A percentile compares a stretch with the other conserved stretches of the same genome.
phyloP scores from a whole-genome alignment of 768 basidiomycete genomes.

The Boletus edulis region DNA sequence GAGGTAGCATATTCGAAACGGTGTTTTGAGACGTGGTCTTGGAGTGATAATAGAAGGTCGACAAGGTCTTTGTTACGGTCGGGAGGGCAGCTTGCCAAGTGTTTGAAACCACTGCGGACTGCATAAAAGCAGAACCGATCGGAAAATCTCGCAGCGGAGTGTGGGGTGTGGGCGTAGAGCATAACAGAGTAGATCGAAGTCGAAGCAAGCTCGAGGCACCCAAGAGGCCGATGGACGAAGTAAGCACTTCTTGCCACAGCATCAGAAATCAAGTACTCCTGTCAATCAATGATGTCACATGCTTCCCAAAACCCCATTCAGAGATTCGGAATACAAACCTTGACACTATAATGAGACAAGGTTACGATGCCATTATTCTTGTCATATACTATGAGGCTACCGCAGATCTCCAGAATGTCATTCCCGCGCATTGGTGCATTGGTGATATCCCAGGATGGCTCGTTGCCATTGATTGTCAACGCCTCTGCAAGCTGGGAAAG shows the following conservation, averaged over 20 bases:
- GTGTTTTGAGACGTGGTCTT: not conserved
- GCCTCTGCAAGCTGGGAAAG: too few species aligned
- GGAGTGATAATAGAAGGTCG: not conserved
- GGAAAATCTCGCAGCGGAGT: not conserved
- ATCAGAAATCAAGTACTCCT: not conserved
- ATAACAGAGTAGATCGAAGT: not conserved
- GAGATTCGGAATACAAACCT: not conserved
- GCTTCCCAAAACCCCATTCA: not conserved
- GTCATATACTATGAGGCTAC: too few species aligned
- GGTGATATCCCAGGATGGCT: too few species aligned
- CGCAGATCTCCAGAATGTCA: too few species aligned
- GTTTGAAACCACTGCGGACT: not conserved
- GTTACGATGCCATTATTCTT: too few species aligned
- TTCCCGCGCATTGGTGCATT: too few species aligned
- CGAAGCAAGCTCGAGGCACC: not conserved
- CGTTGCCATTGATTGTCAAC: too few species aligned
- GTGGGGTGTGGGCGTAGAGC: not conserved
- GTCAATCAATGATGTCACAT: not conserved
- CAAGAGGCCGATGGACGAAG: not conserved
- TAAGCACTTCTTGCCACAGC: not conserved
- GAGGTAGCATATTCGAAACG: not conserved
- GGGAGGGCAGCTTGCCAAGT: not conserved
- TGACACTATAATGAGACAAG: too few species aligned
- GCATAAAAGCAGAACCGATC: not conserved
- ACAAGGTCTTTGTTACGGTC: not conserved